phyloP scores from a whole-genome alignment of 495 filamentous ascomycete genomes.

The Penicillium antarcticum region DNA sequence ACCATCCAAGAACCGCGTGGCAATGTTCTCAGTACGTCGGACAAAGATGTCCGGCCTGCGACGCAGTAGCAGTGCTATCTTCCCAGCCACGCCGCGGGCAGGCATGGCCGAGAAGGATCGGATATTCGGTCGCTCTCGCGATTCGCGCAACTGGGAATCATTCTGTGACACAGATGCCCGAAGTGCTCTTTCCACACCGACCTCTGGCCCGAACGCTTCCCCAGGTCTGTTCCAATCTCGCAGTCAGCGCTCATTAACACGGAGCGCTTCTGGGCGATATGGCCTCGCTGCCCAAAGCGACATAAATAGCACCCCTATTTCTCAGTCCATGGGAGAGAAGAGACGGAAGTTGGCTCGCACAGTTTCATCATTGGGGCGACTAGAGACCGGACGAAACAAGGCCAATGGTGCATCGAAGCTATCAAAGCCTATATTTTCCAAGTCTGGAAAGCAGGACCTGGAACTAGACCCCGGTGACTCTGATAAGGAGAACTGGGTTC shows the following conservation, averaged over 20 bases:
- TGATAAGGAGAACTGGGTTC: constrained; percentile 92
- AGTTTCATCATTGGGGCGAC: constrained; percentile 61
- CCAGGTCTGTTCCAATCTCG: constrained; percentile 69
- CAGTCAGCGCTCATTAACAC: constrained; percentile 45
- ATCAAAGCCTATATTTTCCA: constrained; percentile 25
- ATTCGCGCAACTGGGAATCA: constrained; percentile 82
- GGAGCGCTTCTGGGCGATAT: constrained; percentile 45
- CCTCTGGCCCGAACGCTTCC: constrained; percentile 67
- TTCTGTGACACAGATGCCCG: constrained; percentile 70
- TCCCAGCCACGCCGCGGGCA: constrained; percentile 35
- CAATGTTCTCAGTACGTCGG: constrained; percentile 48
- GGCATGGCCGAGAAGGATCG: constrained; percentile 33
- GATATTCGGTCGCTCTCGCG: constrained; percentile 67
- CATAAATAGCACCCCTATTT: constrained; percentile 41
- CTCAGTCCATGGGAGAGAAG: constrained; percentile 52
- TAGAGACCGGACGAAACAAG: constrained; percentile 49
- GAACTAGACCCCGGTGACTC: constrained; percentile 63
- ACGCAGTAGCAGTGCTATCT: constrained; percentile 57
- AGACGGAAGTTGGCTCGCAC: constrained; percentile 59
- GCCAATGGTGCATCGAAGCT: constrained; percentile 17
- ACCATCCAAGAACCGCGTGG: constrained; percentile 51
- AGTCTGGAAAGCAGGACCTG: constrained; percentile 27
- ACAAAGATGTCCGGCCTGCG: constrained; percentile 55
- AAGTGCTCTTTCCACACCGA: constrained; percentile 67
- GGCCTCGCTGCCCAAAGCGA: constrained; percentile 49